Conservation (phyloP, 805 yeast genomes). For the Sugiyamaella lignohabitans region DNA sequence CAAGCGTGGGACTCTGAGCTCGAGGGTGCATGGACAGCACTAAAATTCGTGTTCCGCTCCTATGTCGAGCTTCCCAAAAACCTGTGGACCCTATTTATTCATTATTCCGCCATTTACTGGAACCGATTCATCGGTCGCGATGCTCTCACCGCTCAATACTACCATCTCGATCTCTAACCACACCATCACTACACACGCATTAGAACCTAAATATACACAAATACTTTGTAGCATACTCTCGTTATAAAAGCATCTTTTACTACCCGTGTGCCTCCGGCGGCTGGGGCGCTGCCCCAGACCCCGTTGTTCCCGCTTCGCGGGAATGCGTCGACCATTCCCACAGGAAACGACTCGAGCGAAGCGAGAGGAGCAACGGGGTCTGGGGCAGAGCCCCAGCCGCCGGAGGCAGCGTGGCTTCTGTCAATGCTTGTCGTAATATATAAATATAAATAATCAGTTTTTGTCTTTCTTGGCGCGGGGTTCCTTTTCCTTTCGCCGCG, state of each 20-base stretch:
- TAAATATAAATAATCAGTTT: no score
- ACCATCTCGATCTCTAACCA: constrained; percentile 10
- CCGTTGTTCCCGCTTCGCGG: no score
- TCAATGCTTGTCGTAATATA: no score
- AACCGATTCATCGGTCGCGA: constrained; percentile 62
- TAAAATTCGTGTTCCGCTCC: constrained; percentile 57
- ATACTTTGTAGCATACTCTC: no score
- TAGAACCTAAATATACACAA: no score
- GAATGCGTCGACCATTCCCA: no score
- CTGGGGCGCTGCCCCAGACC: no score
- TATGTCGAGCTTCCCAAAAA: constrained; percentile 66
- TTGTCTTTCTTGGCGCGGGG: neutral
- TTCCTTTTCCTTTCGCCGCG: constrained; percentile 20
- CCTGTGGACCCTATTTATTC: constrained; percentile 44
- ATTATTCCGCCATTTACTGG: constrained; percentile 57
- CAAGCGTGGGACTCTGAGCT: constrained; percentile 42
- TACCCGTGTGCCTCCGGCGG: no score
- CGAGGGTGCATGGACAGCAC: constrained; percentile 49
- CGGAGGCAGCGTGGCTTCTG: neutral
- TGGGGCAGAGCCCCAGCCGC: neutral
- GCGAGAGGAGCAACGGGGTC: no score
- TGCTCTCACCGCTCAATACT: constrained; percentile 6
- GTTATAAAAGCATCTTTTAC: no score
- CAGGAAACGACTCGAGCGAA: no score
- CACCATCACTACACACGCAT: no score